Percentiles rank a stretch among this genome's conserved stretches.
Conservation (phyloP, 2,329 filamentous ascomycete species). For the Rutstroemia sydowiana region DNA sequence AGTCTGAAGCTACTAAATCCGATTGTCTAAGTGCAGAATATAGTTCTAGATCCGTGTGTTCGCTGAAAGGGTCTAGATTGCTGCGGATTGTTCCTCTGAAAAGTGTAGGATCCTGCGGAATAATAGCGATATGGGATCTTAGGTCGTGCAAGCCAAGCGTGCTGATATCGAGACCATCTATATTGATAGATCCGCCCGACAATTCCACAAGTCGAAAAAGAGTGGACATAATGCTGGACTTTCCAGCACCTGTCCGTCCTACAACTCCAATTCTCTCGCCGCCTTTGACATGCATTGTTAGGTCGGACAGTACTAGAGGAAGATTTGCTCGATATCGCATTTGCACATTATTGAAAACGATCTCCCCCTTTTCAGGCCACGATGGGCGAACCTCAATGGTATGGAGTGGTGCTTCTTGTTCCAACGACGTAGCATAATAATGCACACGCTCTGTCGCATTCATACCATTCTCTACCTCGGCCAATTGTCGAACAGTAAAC, state of each 20-base stretch:
- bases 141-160: constrained; percentile 69
- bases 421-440: constrained; percentile 80
- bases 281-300: constrained; percentile 64
- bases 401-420: constrained; percentile 82
- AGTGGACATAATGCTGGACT: constrained; percentile 76
- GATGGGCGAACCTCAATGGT: constrained; percentile 61
- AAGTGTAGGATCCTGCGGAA: constrained; percentile 77
- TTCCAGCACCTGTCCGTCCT: constrained; percentile 74
- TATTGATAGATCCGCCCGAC: constrained; percentile 52
- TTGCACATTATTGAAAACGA: constrained; percentile 65
- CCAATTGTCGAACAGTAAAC: constrained; percentile 87
- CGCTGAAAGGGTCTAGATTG: constrained; percentile 74
- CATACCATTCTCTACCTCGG: constrained; percentile 97
- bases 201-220: constrained; percentile 70
- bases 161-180: constrained; percentile 62
- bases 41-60: constrained; percentile 69
- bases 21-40: constrained; percentile 74
- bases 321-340: constrained; percentile 71
- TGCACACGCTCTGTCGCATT: constrained; percentile 88
- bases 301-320: constrained; percentile 63
- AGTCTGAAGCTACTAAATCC: constrained; percentile 55
- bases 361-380: constrained; percentile 86
- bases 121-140: constrained; percentile 70
- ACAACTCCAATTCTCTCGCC: constrained; percentile 78
- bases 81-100: constrained; percentile 74